These are phyloP conservation scores for Lactarius psammicola DNA, from an alignment of 768 basidiomycete genomes.

Conservation along the genomic window DNA sequence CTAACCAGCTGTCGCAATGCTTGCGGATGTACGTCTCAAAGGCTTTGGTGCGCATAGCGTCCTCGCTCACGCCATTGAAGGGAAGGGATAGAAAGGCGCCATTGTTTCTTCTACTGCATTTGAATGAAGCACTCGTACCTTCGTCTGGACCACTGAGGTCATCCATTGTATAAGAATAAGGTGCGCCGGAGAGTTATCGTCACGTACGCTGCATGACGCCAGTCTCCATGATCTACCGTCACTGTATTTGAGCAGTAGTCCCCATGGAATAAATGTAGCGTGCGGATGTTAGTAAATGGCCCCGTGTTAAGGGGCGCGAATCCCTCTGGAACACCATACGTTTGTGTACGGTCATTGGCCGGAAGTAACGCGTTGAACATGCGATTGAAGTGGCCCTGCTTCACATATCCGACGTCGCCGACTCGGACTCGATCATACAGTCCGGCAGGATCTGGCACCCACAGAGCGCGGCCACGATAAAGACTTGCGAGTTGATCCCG, in stretches of 20 bases:
- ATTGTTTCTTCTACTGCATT: constrained; percentile 13
- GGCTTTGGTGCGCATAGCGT: constrained; percentile 19
- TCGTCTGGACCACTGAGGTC: constrained; percentile 14
- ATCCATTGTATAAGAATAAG: not conserved
- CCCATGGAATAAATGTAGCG: not conserved
- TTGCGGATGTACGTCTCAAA: constrained; percentile 24
- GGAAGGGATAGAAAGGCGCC: constrained; percentile 20
- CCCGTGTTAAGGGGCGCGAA: constrained; percentile 18
- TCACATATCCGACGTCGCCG: constrained; percentile 29
- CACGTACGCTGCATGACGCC: constrained; percentile 17
- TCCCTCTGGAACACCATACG: constrained; percentile 6
- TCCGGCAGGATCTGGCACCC: constrained; percentile 26
- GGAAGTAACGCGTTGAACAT: constrained; percentile 29
- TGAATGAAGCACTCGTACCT: constrained; percentile 6
- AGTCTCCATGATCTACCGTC: not conserved
- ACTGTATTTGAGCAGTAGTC: constrained; percentile 18
- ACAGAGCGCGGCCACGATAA: constrained; percentile 15
- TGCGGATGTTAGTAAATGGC: constrained; percentile 16
- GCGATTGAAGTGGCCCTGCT: constrained; percentile 26
- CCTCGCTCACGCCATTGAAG: not conserved
- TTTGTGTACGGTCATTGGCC: constrained; percentile 2
- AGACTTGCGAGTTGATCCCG: not conserved
- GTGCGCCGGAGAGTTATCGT: not conserved
- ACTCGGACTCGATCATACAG: constrained; percentile 28
- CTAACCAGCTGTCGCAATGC: not conserved